A percentile compares a stretch with the other conserved stretches of the same genome.
phyloP scores from a whole-genome alignment of 164 flowering plant genomes.

The Berberis thunbergii region DNA sequence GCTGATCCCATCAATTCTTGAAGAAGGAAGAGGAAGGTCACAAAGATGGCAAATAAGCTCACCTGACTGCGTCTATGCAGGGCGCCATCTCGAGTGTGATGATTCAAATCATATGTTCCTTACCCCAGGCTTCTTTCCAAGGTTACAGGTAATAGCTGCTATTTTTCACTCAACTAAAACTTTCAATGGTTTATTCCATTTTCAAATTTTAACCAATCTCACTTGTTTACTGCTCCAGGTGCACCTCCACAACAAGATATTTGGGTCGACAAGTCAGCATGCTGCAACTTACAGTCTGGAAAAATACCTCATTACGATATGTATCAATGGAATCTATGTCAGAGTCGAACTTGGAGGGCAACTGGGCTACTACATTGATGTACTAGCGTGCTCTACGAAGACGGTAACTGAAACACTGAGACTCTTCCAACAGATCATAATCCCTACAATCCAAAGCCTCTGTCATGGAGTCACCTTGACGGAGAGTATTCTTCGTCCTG shows the following conservation, averaged over 20 bases:
- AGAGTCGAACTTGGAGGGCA: constrained; percentile 90
- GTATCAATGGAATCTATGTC: constrained; percentile 62
- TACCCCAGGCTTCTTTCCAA: constrained; percentile 87
- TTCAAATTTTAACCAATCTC: neutral
- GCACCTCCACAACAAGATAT: constrained; percentile 70
- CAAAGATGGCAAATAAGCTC: constrained; percentile 57
- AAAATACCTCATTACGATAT: constrained; percentile 70
- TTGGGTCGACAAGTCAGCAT: constrained; percentile 46
- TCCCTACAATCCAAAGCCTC: constrained; percentile 72
- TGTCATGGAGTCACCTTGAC: constrained; percentile 60
- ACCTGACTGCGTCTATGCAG: constrained; percentile 50
- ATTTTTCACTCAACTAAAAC: neutral
- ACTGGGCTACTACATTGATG: constrained; percentile 61
- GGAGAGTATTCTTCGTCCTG: constrained; percentile 63
- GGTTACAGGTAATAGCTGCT: constrained; percentile 54
- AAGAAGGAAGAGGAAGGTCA: constrained; percentile 69
- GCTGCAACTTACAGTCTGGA: constrained; percentile 79
- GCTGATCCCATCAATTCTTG: constrained; percentile 65
- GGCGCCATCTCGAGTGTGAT: constrained; percentile 82
- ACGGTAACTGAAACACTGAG: constrained; percentile 64
- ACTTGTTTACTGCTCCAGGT: constrained; percentile 37
- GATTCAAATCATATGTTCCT: constrained; percentile 85
- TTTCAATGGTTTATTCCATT: neutral
- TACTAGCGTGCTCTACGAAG: constrained; percentile 83
- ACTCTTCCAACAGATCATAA: constrained; percentile 63